Conservation (phyloP, 306 rosid genomes). For the Biancaea sappan region DNA sequence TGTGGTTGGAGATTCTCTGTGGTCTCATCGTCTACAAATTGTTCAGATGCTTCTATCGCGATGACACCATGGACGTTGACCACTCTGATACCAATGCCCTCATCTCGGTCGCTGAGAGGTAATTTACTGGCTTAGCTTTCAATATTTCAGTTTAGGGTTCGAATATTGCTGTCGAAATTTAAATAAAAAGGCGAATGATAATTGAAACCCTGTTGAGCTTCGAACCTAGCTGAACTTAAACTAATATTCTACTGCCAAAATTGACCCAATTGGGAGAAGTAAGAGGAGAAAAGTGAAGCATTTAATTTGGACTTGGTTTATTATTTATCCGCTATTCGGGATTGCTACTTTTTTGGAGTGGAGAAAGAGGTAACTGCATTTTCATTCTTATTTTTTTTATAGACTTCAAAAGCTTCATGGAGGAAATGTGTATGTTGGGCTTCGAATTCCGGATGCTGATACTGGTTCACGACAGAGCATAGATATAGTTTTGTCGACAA, state of each 20-base stretch:
- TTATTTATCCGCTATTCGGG: neutral
- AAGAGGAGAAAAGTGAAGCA: neutral
- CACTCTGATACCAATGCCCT: slow-evolving; percentile 61
- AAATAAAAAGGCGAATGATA: neutral
- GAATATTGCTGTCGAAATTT: neutral
- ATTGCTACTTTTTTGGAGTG: neutral
- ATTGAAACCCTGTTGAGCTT: neutral
- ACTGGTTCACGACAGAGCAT: slow-evolving; percentile 67
- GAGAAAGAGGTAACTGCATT: neutral
- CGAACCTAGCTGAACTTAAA: neutral
- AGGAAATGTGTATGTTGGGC: slow-evolving; percentile 73
- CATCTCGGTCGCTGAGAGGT: slow-evolving; percentile 74
- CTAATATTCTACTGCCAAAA: neutral
- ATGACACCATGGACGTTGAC: slow-evolving; percentile 67
- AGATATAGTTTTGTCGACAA: slow-evolving; percentile 68
- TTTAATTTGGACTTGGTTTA: neutral
- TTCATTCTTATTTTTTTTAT: neutral
- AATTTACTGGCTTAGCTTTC: neutral
- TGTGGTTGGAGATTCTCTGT: slow-evolving; percentile 75
- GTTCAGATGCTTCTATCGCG: slow-evolving; percentile 53
- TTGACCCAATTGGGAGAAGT: neutral
- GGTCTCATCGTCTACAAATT: slow-evolving; percentile 61
- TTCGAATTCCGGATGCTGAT: slow-evolving; percentile 95
- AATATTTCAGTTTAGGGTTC: neutral
- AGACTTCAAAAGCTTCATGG: slow-evolving; percentile 78